Base-by-base conservation (phyloP, 2,329 filamentous ascomycete genomes). In the Aphanoascus verrucosus region DNA sequence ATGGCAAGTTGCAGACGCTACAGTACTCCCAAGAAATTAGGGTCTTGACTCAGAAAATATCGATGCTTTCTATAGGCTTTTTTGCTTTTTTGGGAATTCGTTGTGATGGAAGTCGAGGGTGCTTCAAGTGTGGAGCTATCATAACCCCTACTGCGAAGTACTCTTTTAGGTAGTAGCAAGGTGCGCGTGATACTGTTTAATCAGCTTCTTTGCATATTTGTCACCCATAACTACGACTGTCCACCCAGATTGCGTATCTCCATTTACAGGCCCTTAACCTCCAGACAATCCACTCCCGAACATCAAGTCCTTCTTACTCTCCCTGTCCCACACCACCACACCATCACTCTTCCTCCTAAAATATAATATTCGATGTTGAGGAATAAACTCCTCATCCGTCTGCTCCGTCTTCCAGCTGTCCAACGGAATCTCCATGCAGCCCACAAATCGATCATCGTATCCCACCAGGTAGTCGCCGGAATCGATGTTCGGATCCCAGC, bases 341-440 rank as follows among this genome's bases (percentile, higher is more conserved):
- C 65, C 69, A 46, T 67, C 60, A 5, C 60, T 61, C 32, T 62
- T 65, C 56, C 68, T 68, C 57, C 71, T 74, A 58, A 79, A 74
- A 56, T 77, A 75, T 52, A 75, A 55, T 15, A 80, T 74, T 2
- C 77, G 70, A 64, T 80, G 76, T 57, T 75, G 71, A 2, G 77
- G 77, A 53, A 80, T 78, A 53, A 79, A 80, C 45, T 80, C 77
- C 55, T 79, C 76, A 28, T 79, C 65, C 8, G 77, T 79, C 32
- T 72, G 70, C 46, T 78, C 76, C 15, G 67, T 72, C 59, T 77
- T 75, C 77, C 77, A 80, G n/a, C 65, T 68, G 44, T 70, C 68
- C 2, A 78, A 63, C 7, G 65, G 60, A 9, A 72, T 70, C 63
- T 79, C 77, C 53, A 72, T 67, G 17, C 72, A 67, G 0, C 75